Evolutionary conservation across 345 rosid genomes (phyloP).

Genomic region (Populus deltoides): DNA sequence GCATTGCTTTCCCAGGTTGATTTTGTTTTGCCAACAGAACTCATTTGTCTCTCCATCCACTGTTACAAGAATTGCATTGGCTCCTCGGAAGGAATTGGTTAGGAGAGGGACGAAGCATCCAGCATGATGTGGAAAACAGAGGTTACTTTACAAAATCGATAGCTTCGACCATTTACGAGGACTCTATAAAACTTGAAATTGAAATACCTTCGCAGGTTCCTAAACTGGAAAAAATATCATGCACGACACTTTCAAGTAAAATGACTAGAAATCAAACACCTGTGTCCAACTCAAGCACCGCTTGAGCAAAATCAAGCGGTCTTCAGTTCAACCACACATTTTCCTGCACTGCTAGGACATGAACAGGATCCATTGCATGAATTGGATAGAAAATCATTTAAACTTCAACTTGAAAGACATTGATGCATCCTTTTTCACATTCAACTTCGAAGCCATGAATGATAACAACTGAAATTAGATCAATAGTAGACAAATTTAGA

Average conservation of each 20-base stretch:
- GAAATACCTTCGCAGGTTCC: neutral
- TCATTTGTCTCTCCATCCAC: neutral
- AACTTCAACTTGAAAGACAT: too few relatives aligned
- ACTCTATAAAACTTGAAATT: neutral
- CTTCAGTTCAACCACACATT: too few relatives aligned
- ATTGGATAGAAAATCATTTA: too few relatives aligned
- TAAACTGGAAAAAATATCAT: neutral
- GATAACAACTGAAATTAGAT: slow-evolving; percentile 6
- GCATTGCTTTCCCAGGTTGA: neutral
- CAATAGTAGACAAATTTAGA: slow-evolving; percentile 15
- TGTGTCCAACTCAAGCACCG: too few relatives aligned
- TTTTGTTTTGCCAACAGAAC: too few relatives aligned
- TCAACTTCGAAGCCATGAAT: neutral
- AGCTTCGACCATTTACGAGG: neutral
- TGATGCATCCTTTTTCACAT: neutral
- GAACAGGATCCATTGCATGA: too few relatives aligned
- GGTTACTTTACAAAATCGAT: neutral
- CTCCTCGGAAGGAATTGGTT: too few relatives aligned
- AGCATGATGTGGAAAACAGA: neutral
- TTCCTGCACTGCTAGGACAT: too few relatives aligned
- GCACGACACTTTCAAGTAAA: neutral
- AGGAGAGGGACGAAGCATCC: too few relatives aligned
- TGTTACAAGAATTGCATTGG: too few relatives aligned
- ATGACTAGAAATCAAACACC: too few relatives aligned
- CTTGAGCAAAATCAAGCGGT: too few relatives aligned